Conservation (phyloP, 2,329 filamentous ascomycete genomes). For the Venturia pyrina region DNA sequence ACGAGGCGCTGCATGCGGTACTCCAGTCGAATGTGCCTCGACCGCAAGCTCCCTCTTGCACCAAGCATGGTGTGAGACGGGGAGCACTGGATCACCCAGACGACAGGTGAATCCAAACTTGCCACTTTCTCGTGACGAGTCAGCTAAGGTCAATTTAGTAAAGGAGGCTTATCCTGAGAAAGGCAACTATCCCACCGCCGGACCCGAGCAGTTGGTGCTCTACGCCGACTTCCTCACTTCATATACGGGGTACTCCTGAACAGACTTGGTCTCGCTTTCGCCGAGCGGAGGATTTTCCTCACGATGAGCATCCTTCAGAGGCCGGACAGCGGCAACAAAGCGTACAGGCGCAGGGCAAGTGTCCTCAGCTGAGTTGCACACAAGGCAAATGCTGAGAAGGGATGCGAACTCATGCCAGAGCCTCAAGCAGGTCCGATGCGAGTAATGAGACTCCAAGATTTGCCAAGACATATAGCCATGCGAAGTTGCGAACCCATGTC, state of each 20-base stretch:
- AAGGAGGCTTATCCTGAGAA: not conserved
- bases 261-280: not conserved
- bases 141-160: not conserved
- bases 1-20: not conserved
- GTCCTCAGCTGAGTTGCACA: not conserved
- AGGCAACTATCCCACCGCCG: not conserved
- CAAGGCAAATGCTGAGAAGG: not conserved
- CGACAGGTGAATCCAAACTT: not conserved
- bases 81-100: not conserved
- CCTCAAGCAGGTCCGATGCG: not conserved
- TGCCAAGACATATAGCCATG: not conserved
- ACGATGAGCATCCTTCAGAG: not conserved
- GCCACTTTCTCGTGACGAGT: not conserved
- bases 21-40: not conserved
- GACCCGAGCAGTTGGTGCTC: not conserved
- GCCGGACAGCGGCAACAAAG: not conserved
- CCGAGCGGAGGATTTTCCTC: not conserved
- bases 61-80: no score
- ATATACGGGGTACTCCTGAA: not conserved
- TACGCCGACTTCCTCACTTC: not conserved
- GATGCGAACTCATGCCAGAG: not conserved
- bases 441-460: not conserved
- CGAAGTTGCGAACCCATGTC: not conserved
- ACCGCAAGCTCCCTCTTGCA: not conserved
- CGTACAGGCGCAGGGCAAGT: not conserved